Base-by-base conservation (phyloP, 805 yeast species). In the Lipomyces yamadae region DNA sequence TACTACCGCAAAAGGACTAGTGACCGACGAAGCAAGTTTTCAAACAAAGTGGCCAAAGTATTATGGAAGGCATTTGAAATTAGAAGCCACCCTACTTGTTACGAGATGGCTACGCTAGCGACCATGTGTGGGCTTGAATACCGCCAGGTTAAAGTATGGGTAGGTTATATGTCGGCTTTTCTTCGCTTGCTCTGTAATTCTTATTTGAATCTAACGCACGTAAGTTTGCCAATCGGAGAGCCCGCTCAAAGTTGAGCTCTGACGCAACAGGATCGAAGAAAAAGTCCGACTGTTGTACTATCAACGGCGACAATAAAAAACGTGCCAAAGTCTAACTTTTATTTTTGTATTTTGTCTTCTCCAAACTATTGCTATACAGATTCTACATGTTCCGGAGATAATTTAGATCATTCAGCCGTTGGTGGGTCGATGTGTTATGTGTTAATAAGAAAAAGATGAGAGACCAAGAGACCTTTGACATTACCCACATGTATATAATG, bases 101-200 rank as follows among this genome's bases (percentile, higher is more conserved):
- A 24, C 32, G 48, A 33, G 24, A 35, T 57, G 60, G 48, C 18
- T 5, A n/a, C 7, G 4, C 11, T 57, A 29, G 50, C 60, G 15
- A 8, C 42, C 15, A n/a, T 57, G 6, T 57, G 60, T 24, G 60
- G 50, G 7, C 50, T 57, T n/a, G 42, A 57, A 30, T 35, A n/a
- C 29, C 48, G 30, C 11, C 60, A 57, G 30, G 50, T 57, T 30
- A 34, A 42, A 24, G 33, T 57, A 1, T 57, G 60, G 60, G 60
- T 57, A 18, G 2, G 60, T 52, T 8, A 42, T 42, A 15, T 4
- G 29, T 1, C 24, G 24, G 24, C 24, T 24, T 24, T 15, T 42
- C 18, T 15, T 42, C 18, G 8, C 48, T 42, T 1, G 10, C 18
- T n/a, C 15, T 5, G 8, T 18, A 15, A 37, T 11, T 37, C n/a